Base-by-base conservation (phyloP, 2,329 filamentous ascomycete species). In the Fusarium pininemorale region DNA sequence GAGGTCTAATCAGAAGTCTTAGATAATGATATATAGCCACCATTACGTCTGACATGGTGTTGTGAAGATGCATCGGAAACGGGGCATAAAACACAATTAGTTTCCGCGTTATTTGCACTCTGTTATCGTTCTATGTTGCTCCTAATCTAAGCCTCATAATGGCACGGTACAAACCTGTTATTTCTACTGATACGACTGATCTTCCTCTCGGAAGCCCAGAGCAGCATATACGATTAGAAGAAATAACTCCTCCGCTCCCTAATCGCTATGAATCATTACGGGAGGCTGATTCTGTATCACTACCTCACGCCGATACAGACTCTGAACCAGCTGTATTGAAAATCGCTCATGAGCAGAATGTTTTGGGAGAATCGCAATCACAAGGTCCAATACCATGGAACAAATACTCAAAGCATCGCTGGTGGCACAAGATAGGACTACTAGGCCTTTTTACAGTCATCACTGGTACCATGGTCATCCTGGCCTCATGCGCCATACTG, bases 301-400 rank as follows among this genome's bases (percentile, higher is more conserved):
- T 20, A 3, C n/a, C 30, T 6, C n/a, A 3, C 8, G 30, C 16
- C 3, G 8, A 35, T 1, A 8, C 30, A 20, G 30, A 11, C 0
- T 24, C 4, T 4, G n/a, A 51, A 14, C 22, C 16, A 20, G 16
- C 6, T 2, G 8, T 24, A 20, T 14, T 24, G 6, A 35, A 35
- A 24, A 0, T 2, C 15, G 15, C 22, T 4, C 12, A 4, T 20
- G 4, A 7, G 7, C 12, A 35, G 12, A 35, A 15, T 35, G 12
- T 8, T 7, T 18, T 2, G 0, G 6, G 0, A 5, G 12, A 35
- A 35, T 35, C 6, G 30, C 12, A 11, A 20, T 12, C 16, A 4
- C 6, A 8, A 14, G 22, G 16, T 14, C 4, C 30, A 35, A 4
- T 14, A 11, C 8, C 30, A 7, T 14, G 12, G 6, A 35, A 18